Percentiles rank a stretch among this genome's conserved stretches.
phyloP scores from a whole-genome alignment of 306 rosid species.

The Corylus heterophylla region DNA sequence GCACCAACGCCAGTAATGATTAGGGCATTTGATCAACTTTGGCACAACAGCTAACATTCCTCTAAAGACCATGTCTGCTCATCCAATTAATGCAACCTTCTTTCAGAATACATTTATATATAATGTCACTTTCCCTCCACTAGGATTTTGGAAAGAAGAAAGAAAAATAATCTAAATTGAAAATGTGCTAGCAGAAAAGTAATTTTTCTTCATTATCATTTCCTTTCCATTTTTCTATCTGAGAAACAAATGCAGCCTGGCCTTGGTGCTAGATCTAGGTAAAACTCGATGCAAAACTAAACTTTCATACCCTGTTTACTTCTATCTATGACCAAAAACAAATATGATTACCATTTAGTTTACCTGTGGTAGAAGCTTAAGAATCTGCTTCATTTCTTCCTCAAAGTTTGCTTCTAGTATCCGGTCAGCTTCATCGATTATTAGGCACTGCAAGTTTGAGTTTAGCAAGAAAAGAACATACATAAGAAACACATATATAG shows the following conservation, averaged over 20 bases:
- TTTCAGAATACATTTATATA: neutral
- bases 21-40: neutral
- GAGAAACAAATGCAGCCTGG: neutral
- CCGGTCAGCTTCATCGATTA: conserved; percentile 97
- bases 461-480: conserved; percentile 25
- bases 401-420: conserved; percentile 91
- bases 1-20: neutral
- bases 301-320: neutral
- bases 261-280: neutral
- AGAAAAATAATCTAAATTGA: neutral
- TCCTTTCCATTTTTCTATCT: neutral
- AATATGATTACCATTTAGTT: conserved; percentile 3
- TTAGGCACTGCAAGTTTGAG: conserved; percentile 65
- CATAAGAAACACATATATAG: too few relatives aligned
- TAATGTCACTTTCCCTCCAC: conserved; percentile 4
- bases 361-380: conserved; percentile 83
- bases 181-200: neutral
- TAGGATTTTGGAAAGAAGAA: neutral
- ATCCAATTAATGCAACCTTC: neutral
- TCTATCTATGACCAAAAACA: neutral
- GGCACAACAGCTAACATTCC: neutral
- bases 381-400: conserved; percentile 94
- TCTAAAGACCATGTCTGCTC: neutral
- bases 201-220: neutral
- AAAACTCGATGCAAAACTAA: neutral